Percentiles rank a stretch among this genome's conserved stretches.
phyloP scores from a whole-genome alignment of 495 filamentous ascomycete genomes.

The Penicillium canariense region DNA sequence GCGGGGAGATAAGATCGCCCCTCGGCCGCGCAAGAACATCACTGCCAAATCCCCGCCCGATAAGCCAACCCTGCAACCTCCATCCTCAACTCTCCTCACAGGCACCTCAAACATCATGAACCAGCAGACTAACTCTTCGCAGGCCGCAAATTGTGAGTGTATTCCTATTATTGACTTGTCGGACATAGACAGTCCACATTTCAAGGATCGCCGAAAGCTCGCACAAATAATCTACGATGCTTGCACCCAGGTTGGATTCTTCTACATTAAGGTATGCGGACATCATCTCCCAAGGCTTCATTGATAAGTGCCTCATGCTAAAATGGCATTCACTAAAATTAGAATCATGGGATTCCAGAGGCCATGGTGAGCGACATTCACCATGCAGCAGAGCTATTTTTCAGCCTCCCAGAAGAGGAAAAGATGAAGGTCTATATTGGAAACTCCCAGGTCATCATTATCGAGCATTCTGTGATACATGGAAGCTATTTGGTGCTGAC shows the following conservation, averaged over 20 bases:
- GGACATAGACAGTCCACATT: conserved; percentile 24
- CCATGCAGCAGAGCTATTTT: conserved; percentile 42
- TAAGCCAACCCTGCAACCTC: not conserved
- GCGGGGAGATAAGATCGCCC: not conserved
- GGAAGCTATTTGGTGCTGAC: not conserved
- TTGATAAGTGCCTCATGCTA: conserved; percentile 5
- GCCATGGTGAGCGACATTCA: conserved; percentile 38
- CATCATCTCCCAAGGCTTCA: not conserved
- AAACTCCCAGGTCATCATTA: conserved; percentile 29
- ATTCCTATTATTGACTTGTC: conserved; percentile 44
- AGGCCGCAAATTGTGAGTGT: conserved; percentile 23
- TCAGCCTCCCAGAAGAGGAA: conserved; percentile 45
- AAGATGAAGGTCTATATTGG: conserved; percentile 45
- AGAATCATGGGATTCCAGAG: conserved; percentile 40
- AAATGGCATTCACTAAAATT: not conserved
- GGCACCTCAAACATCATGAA: not conserved
- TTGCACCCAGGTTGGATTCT: conserved; percentile 55
- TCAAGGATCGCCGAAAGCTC: conserved; percentile 32
- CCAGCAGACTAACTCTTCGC: conserved; percentile 3
- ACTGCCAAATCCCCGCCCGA: not conserved
- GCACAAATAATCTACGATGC: conserved; percentile 44
- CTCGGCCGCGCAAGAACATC: not conserved
- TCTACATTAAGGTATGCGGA: conserved; percentile 48
- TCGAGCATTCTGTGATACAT: not conserved
- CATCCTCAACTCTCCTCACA: not conserved